phyloP scores from a whole-genome alignment of 192 early-diverging fungal species.

The Chytriomyces confervae region DNA sequence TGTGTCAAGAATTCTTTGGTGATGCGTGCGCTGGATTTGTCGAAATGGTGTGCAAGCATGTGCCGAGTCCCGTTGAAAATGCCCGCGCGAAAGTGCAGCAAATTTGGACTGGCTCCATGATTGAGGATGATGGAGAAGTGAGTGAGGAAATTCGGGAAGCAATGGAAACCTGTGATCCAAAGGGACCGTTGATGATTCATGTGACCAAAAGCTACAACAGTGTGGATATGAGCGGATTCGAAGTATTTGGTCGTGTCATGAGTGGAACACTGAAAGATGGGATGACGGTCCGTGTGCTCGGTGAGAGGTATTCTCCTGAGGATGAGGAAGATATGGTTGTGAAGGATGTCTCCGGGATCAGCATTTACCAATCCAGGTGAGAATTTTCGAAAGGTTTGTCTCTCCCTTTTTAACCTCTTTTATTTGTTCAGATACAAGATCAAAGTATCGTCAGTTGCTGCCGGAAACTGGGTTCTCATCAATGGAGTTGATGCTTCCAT shows the following conservation, averaged over 20 bases:
- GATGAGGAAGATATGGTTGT: conserved; percentile 98
- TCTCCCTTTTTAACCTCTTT: neutral
- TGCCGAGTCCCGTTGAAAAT: conserved; percentile 81
- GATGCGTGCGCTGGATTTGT: conserved; percentile 76
- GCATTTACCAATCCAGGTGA: conserved; percentile 83
- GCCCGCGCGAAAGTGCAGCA: conserved; percentile 60
- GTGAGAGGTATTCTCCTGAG: conserved; percentile 87
- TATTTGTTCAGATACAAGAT: conserved; percentile 70
- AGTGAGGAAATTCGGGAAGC: conserved; percentile 45
- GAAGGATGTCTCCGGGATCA: conserved; percentile 72
- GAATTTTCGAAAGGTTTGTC: neutral
- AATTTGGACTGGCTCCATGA: conserved; percentile 51
- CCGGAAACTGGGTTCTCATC: conserved; percentile 91
- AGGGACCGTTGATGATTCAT: conserved; percentile 92
- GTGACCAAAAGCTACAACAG: conserved; percentile 91
- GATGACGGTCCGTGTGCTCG: conserved; percentile 86
- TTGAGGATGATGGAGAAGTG: conserved; percentile 3
- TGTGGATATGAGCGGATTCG: conserved; percentile 83
- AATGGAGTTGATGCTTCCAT: conserved; percentile 93
- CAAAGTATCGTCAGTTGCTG: conserved; percentile 75
- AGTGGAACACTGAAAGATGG: conserved; percentile 82
- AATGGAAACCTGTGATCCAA: conserved; percentile 82
- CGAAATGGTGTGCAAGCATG: conserved; percentile 82
- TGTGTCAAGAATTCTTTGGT: conserved; percentile 92
- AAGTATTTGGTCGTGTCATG: conserved; percentile 93